phyloP scores from a whole-genome alignment of 2,329 filamentous ascomycete genomes.

The Allantophomopsis cytisporea region DNA sequence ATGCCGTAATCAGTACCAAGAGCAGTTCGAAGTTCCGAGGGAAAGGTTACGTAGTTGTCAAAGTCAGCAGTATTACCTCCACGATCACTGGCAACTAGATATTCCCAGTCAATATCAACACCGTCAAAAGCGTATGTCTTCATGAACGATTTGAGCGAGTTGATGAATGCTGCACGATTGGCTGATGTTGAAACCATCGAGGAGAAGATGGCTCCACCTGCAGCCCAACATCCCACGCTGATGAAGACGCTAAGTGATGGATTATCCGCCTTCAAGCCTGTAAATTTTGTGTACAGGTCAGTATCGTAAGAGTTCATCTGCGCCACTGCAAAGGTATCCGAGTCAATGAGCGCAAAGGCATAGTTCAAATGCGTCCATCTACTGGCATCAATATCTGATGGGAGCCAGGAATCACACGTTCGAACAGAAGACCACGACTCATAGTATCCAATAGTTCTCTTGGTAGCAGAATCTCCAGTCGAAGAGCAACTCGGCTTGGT shows the following conservation, averaged over 20 bases:
- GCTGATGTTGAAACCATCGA: conserved; percentile 16
- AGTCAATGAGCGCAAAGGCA: conserved; percentile 25
- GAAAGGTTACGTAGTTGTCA: conserved; percentile 16
- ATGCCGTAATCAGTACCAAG: background rate
- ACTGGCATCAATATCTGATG: conserved; percentile 8
- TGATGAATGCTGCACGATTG: conserved; percentile 22
- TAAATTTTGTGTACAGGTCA: conserved; percentile 8
- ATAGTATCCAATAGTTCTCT: conserved; percentile 8
- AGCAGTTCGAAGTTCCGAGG: conserved; percentile 3
- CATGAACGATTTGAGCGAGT: conserved; percentile 24
- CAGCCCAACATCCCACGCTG: conserved; percentile 21
- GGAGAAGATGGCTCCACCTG: conserved; percentile 8
- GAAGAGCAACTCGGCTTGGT: no score
- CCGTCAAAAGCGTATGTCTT: conserved; percentile 27
- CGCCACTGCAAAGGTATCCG: conserved; percentile 11
- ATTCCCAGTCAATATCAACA: conserved; percentile 31
- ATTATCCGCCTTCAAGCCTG: conserved; percentile 16
- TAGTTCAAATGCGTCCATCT: conserved; percentile 2
- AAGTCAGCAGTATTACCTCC: conserved; percentile 22
- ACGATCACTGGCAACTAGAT: conserved; percentile 21
- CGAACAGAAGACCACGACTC: conserved; percentile 6
- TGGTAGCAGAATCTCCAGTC: background rate
- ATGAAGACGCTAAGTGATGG: conserved; percentile 16
- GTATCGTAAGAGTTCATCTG: conserved; percentile 12
- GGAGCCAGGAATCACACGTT: conserved; percentile 5